Percentiles rank a stretch among this genome's conserved stretches.
Conservation (phyloP, 2,329 filamentous ascomycete genomes). For the Hypoxylon sp. region DNA sequence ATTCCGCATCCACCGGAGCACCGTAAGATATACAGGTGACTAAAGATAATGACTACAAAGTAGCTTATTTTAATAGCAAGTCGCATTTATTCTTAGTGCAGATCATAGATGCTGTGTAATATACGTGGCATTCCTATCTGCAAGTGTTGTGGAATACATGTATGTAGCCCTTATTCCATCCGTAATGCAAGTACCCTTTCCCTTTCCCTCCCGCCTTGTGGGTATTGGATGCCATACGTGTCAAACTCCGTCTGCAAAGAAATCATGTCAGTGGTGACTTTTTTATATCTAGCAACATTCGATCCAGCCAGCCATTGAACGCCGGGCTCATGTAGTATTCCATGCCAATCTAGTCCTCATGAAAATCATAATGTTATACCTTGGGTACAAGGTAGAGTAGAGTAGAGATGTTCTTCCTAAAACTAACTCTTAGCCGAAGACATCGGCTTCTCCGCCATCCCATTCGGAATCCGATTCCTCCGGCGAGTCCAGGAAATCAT, state of each 20-base stretch:
- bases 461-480: conserved; percentile 71
- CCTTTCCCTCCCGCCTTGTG: not conserved
- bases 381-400: conserved; percentile 3
- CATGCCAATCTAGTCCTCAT: conserved; percentile 25
- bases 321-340: conserved; percentile 15
- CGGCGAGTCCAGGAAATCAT: conserved; percentile 75
- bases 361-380: conserved; percentile 23
- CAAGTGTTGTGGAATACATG: conserved; percentile 6
- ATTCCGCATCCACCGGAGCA: not conserved
- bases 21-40: not conserved
- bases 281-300: conserved; percentile 28
- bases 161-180: conserved; percentile 8
- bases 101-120: not conserved
- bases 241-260: conserved; percentile 27
- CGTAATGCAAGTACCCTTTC: conserved; percentile 18
- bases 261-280: conserved; percentile 41
- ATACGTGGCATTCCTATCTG: conserved; percentile 9
- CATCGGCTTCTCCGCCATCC: conserved; percentile 61
- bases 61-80: not conserved
- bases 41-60: not conserved
- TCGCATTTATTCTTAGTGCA: not conserved
- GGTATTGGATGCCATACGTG: conserved; percentile 24
- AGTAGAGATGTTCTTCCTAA: not conserved
- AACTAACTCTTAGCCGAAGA: conserved; percentile 37
- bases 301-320: conserved; percentile 22